These are phyloP conservation scores for Boletus patriciae DNA, from an alignment of 768 basidiomycete species.

Conservation along the genomic window DNA sequence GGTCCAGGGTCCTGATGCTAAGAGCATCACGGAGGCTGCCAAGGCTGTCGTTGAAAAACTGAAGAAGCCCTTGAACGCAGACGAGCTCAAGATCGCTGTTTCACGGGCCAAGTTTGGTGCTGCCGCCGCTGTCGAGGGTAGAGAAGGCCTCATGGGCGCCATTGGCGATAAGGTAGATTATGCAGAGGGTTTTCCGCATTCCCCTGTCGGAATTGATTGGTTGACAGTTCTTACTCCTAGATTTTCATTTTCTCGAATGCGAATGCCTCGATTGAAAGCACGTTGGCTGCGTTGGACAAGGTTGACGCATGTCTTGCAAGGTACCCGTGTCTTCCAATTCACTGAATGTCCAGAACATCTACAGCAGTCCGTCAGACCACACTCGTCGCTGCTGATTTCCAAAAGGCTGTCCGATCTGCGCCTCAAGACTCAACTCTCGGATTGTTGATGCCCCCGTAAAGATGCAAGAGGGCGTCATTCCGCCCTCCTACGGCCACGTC, in stretches of 20 bases:
- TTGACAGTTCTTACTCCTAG: slow-evolving; percentile 36
- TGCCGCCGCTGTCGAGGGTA: slow-evolving; percentile 65
- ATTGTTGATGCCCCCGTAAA: too few relatives aligned
- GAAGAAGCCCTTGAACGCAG: slow-evolving; percentile 55
- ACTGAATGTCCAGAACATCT: too few relatives aligned
- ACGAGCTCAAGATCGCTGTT: slow-evolving; percentile 77
- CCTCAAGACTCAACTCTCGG: too few relatives aligned
- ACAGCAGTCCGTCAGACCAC: too few relatives aligned
- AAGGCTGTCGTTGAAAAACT: slow-evolving; percentile 68
- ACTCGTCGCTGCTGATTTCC: too few relatives aligned
- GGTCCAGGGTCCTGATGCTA: slow-evolving; percentile 64
- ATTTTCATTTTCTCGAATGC: slow-evolving; percentile 61
- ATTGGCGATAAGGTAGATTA: slow-evolving; percentile 64
- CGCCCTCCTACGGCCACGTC: too few relatives aligned
- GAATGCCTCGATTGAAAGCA: slow-evolving; percentile 55
- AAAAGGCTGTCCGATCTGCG: too few relatives aligned
- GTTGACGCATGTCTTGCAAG: slow-evolving; percentile 42
- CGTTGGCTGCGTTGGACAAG: slow-evolving; percentile 69
- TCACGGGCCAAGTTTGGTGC: slow-evolving; percentile 87
- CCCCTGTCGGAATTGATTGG: background rate
- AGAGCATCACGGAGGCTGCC: slow-evolving; percentile 65
- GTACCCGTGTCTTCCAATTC: background rate
- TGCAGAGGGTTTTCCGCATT: slow-evolving; percentile 3
- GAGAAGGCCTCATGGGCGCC: slow-evolving; percentile 63
- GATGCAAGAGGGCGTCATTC: too few relatives aligned